Evolutionary conservation across 441 rosid genomes (phyloP), one percentile per base, ranked within the genome.

Genomic region (Omphalea diandra): DNA sequence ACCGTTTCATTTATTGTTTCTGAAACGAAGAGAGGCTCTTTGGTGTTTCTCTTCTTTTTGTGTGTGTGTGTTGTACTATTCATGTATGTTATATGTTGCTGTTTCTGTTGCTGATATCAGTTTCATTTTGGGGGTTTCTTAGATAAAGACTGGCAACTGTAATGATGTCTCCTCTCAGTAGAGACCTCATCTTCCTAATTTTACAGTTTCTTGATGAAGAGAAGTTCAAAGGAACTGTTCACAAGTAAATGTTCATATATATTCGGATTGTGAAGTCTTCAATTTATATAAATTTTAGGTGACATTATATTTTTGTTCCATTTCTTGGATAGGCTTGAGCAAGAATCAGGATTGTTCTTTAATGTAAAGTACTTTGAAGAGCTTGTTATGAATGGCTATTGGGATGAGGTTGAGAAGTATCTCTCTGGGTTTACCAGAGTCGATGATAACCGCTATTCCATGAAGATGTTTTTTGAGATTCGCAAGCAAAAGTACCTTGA

Each of bases 401-500:
- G 84, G 86, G 86, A 82, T 26, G 88, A 84, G 73, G 84, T 69
- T 44, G 87, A 87, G 78, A 78, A 54, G 68, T 87, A 84, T 68
- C 83, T 87, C 9, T 77, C 79, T 55, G 83, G 83, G 38, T 86
- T 87, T 80, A 84, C 84, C 11, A 80, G 56, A 55, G 68, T 83
- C 54, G 84, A 86, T 52, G 86, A 81, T 31, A 86, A 86, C 40
- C 79, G 83, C 26, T 79, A 71, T 68, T 86, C 88, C 27, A 84
- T 76, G 86, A 84, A 87, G 76, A 77, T 76, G 32, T 85, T 77
- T 69, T 87, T 87, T 1, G 88, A 87, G 76, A 80, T 87, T 58
- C 78, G 87, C 71, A 87, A 87, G 73, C 91, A 84, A 62, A 87
- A 79, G 71, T 87, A 80, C 62, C 81, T 87, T 0, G 91, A 87